These are phyloP conservation scores for maize (Zea mays) DNA, from an alignment of 176 grass and related monocot genomes.

Conservation along the genomic window DNA sequence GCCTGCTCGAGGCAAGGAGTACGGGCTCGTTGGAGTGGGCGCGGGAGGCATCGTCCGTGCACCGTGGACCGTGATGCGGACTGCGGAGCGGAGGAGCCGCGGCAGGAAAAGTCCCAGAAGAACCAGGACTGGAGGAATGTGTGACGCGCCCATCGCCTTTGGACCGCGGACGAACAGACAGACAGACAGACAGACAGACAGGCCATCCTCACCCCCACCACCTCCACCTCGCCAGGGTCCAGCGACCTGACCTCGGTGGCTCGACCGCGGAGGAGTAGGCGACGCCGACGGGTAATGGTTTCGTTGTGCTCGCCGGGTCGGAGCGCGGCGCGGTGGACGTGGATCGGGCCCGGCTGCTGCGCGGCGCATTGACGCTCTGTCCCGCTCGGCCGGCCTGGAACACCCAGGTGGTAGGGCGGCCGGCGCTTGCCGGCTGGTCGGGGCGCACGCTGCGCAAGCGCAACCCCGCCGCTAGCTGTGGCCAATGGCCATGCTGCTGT, in stretches of 20 bases:
- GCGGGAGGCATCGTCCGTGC: neutral
- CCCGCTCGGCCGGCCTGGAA: constrained; percentile 7
- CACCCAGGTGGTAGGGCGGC: neutral
- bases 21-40: neutral
- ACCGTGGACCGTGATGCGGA: neutral
- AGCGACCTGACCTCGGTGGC: too few relatives aligned
- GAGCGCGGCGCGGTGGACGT: neutral
- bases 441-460: constrained; percentile 6
- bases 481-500: neutral
- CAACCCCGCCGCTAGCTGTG: neutral
- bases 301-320: neutral
- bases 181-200: neutral
- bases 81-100: neutral
- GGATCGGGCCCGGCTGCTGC: neutral
- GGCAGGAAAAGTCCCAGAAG: constrained; percentile 3
- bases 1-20: neutral
- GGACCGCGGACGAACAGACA: neutral
- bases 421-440: constrained; percentile 21
- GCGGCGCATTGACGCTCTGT: constrained; percentile 33
- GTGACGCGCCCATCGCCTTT: neutral
- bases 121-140: neutral
- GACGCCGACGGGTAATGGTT: neutral
- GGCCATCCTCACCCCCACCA: neutral
- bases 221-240: too few relatives aligned
- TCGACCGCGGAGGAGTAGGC: neutral